Evolutionary conservation across 2,329 filamentous ascomycete species (phyloP).

Genomic region (Orbilia quercus): DNA sequence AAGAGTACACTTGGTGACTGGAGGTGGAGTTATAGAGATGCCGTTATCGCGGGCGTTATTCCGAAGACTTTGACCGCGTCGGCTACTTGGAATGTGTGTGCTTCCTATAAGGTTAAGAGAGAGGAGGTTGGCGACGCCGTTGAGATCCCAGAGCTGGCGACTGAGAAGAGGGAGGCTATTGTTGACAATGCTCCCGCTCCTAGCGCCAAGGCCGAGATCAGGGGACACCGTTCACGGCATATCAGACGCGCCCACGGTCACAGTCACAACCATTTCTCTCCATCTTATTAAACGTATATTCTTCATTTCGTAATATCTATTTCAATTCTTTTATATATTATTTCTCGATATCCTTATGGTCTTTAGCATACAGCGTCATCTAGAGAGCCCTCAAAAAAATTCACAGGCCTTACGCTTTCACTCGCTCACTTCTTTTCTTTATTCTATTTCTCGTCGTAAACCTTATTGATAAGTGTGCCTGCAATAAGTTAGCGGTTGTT

Average conservation of each 20-base stretch:
- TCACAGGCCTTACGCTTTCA: conserved; percentile 8
- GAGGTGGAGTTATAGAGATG: conserved; percentile 67
- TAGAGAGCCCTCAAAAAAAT: conserved; percentile 15
- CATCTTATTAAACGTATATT: conserved; percentile 7
- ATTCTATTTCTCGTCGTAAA: conserved; percentile 42
- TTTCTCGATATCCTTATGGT: conserved; percentile 28
- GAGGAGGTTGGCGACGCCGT: conserved; percentile 26
- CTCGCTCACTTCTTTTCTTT: neutral
- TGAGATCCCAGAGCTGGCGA: conserved; percentile 21
- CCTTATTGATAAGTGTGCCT: conserved; percentile 40
- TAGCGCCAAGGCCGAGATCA: conserved; percentile 25
- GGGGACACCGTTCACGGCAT: conserved; percentile 16
- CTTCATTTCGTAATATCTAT: conserved; percentile 6
- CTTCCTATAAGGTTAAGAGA: conserved; percentile 30
- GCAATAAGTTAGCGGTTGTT: conserved; percentile 37
- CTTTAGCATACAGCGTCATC: conserved; percentile 40
- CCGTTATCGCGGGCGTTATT: conserved; percentile 64
- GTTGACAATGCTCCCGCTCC: conserved; percentile 27
- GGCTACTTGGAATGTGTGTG: conserved; percentile 47
- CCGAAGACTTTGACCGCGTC: conserved; percentile 59
- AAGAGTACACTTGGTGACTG: conserved; percentile 67
- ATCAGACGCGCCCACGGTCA: conserved; percentile 26
- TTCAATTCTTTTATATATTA: conserved; percentile 43
- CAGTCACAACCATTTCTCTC: conserved; percentile 1
- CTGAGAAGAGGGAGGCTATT: conserved; percentile 26